phyloP scores from a whole-genome alignment of 805 yeast species.

The Ogataea zsoltii region DNA sequence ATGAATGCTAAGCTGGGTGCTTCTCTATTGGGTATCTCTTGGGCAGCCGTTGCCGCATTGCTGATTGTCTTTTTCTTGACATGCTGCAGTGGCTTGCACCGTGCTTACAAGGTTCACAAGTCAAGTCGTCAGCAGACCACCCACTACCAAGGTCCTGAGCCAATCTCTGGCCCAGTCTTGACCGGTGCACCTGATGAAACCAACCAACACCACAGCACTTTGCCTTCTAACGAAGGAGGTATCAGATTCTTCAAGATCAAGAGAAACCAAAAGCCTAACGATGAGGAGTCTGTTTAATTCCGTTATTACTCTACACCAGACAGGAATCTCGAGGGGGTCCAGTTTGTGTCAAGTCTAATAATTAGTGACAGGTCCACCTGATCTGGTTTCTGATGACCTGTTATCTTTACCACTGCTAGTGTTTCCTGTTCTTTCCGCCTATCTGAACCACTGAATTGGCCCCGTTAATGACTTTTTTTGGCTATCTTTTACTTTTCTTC shows the following conservation, averaged over 20 bases:
- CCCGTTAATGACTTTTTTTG: conserved; percentile 2
- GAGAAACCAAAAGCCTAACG: conserved; percentile 47
- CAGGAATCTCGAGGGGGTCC: neutral
- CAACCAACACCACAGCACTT: conserved; percentile 21
- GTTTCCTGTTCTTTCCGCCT: conserved; percentile 1
- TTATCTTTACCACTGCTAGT: neutral
- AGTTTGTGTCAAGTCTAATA: neutral
- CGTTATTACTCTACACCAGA: neutral
- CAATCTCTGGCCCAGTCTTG: conserved; percentile 30
- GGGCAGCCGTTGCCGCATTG: conserved; percentile 67
- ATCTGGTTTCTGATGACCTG: neutral
- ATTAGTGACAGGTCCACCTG: neutral
- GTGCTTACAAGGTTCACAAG: conserved; percentile 53
- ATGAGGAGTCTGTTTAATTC: conserved; percentile 36
- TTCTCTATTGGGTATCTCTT: conserved; percentile 58
- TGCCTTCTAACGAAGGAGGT: conserved; percentile 50
- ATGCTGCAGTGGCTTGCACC: conserved; percentile 50
- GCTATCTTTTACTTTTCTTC: neutral
- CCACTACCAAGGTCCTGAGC: conserved; percentile 9
- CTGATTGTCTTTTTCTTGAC: conserved; percentile 51
- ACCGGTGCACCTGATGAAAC: conserved; percentile 24
- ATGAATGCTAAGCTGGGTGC: conserved; percentile 53
- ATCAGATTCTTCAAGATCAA: conserved; percentile 77
- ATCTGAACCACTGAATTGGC: conserved; percentile 1
- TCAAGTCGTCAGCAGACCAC: conserved; percentile 29